Conservation (phyloP, 176 grass and related monocot species). For the Ensete ventricosum region DNA sequence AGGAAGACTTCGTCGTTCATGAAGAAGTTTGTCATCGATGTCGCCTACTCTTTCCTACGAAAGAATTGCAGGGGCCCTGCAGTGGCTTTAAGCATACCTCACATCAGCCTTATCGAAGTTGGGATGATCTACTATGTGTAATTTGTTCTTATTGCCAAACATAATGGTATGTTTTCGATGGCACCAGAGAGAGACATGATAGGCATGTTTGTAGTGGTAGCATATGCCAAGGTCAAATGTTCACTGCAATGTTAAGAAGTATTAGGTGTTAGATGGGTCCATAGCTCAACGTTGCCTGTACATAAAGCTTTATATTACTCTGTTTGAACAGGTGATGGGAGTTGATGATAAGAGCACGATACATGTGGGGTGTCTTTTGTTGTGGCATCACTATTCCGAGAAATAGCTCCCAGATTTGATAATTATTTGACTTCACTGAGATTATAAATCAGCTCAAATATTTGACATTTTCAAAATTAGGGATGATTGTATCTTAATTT, state of each 20-base stretch:
- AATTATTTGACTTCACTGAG: no score
- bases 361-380: no score
- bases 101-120: conserved; percentile 98
- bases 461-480: no score
- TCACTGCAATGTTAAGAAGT: neutral
- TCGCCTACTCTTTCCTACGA: conserved; percentile 84
- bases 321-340: no score
- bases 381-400: no score
- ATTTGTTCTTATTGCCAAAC: neutral
- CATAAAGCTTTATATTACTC: neutral
- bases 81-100: conserved; percentile 79
- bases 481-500: no score
- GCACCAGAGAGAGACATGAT: neutral
- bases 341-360: no score
- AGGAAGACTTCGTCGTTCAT: conserved; percentile 67
- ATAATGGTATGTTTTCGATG: neutral
- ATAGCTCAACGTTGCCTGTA: neutral
- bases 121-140: conserved; percentile 97
- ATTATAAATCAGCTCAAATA: no score
- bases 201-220: neutral
- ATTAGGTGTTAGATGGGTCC: neutral
- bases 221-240: neutral
- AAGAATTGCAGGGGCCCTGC: conserved; percentile 96
- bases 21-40: conserved; percentile 81
- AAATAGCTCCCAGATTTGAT: no score